Base-by-base conservation (phyloP, 2,329 filamentous ascomycete species). In the Fusarium sp. region DNA sequence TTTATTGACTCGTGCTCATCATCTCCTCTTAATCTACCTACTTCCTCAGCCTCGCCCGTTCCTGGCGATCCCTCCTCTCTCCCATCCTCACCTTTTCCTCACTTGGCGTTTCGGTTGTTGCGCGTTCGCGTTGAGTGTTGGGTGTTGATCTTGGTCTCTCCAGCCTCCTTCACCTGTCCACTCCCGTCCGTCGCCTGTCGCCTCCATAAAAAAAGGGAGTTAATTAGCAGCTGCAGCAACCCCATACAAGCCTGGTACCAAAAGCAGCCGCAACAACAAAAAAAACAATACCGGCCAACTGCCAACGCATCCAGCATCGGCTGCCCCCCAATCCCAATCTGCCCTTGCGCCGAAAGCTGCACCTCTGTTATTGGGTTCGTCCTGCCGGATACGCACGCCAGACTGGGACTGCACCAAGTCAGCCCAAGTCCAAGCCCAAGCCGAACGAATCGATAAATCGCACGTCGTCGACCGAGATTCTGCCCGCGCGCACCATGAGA, bases 401-500 rank as follows among this genome's bases (percentile, higher is more conserved):
- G 74, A 79, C 74, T 73, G 72, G 69, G 68, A 71, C 71, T 72
- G 61, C 64, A 52, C 34, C 59, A n/a, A 61, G 64, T 76, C 74
- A 68, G 74, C 70, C 71, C 70, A 37, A 37, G 35, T 37, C 37
- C 37, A 41, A 41, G 30, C 30, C 30, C 30, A 68, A 69, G 73
- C 71, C 75, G 73, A 75, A 73, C 77, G 70, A 79, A 71, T 81
- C 80, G 81, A 81, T 78, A 78, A 81, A 80, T 80, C 75, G 76
- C 81, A 81, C 68, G 72, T 73, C 75, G 72, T 76, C 75, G 69
- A 75, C 74, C 66, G 67, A 67, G 32, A 62, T 64, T 71, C 70
- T 70, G 69, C 71, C 77, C 81, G 79, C 80, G 78, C 80, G 78
- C 84, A 85, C 80, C 80, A 88, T 87, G 87, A 83, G 82, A 85